Percentiles rank a stretch among this genome's conserved stretches.
phyloP scores from a whole-genome alignment of 768 basidiomycete genomes.

The Holtermannia corniformis region DNA sequence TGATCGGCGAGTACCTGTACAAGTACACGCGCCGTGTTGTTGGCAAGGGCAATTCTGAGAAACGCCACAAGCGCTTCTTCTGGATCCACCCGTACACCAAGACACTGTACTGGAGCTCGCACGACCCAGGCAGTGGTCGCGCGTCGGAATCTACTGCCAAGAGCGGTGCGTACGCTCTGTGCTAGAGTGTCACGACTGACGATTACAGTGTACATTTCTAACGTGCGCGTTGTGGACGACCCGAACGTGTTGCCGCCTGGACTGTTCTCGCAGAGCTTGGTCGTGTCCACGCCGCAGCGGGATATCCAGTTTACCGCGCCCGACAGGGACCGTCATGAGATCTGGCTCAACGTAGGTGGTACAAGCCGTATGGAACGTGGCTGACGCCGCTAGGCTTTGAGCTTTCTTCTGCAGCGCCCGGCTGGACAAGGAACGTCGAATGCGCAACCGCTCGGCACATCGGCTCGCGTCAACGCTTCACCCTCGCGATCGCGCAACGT shows the following conservation, averaged over 20 bases:
- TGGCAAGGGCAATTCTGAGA: constrained; percentile 82
- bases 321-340: constrained; percentile 89
- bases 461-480: constrained; percentile 11
- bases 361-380: not conserved
- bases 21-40: constrained; percentile 88
- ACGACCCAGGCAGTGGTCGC: constrained; percentile 80
- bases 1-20: constrained; percentile 98
- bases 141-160: constrained; percentile 89
- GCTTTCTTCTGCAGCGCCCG: constrained; percentile 78
- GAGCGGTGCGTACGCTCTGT: constrained; percentile 62
- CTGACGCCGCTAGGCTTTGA: constrained; percentile 57
- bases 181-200: constrained; percentile 14
- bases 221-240: constrained; percentile 82
- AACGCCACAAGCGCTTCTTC: constrained; percentile 89
- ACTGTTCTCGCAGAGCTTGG: constrained; percentile 80
- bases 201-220: constrained; percentile 74
- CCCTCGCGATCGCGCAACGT: constrained; percentile 10
- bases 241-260: constrained; percentile 94
- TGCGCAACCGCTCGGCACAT: not conserved
- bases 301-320: constrained; percentile 99
- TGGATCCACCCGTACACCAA: constrained; percentile 99
- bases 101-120: constrained; percentile 92
- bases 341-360: constrained; percentile 75
- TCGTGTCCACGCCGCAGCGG: constrained; percentile 82
- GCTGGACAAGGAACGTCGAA: constrained; percentile 19